phyloP scores from a whole-genome alignment of 345 rosid species.

The Erodium maritimum region DNA sequence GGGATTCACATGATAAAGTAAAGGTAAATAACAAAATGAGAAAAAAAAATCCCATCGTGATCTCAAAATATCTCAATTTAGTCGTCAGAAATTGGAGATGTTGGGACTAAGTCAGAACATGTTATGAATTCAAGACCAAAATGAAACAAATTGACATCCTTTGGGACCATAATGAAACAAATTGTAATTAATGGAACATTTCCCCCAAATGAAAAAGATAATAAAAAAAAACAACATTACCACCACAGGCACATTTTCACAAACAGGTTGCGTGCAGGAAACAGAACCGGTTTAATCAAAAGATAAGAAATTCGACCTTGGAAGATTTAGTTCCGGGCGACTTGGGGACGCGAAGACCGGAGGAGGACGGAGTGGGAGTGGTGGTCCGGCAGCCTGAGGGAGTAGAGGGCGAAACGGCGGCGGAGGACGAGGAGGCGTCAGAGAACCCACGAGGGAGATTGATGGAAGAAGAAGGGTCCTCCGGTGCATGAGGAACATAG shows the following conservation, averaged over 20 bases:
- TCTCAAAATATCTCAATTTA: too few species aligned
- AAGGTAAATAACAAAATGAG: not conserved
- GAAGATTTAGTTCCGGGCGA: conserved; percentile 32
- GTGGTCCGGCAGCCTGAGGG: conserved; percentile 26
- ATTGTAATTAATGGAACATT: too few species aligned
- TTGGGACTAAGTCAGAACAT: too few species aligned
- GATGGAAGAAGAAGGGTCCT: conserved; percentile 25
- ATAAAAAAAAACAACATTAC: not conserved
- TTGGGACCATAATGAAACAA: too few species aligned
- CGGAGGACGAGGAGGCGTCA: conserved; percentile 21
- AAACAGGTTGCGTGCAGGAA: not conserved
- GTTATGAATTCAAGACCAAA: too few species aligned
- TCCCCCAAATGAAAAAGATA: too few species aligned
- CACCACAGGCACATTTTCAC: not conserved
- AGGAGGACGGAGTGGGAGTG: conserved; percentile 60
- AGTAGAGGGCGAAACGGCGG: not conserved
- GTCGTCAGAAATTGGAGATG: too few species aligned
- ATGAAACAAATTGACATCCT: too few species aligned
- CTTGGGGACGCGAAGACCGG: conserved; percentile 46
- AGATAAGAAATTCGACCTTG: conserved; percentile 29
- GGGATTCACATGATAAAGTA: not conserved
- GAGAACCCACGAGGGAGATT: conserved; percentile 20
- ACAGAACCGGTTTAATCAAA: not conserved
- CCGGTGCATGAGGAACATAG: conserved; percentile 44
- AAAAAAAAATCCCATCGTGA: not conserved